Conservation (phyloP, 163 green algal genomes). For the Coccomyxa subellipsoidea region DNA sequence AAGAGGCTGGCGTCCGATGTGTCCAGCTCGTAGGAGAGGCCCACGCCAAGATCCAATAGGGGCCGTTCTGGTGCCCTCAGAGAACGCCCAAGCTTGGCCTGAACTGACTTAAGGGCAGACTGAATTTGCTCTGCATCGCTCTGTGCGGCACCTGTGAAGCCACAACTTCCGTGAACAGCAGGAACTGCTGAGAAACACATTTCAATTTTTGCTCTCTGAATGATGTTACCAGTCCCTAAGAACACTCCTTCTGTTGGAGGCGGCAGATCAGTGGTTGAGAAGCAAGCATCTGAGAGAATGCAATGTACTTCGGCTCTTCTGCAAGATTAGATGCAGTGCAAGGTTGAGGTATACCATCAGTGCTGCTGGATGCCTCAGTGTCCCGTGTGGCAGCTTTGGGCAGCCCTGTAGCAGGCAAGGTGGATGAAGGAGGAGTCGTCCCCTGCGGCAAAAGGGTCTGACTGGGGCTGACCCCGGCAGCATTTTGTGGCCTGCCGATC, state of each 20-base stretch:
- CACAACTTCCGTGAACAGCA: too few relatives aligned
- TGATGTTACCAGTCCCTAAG: too few relatives aligned
- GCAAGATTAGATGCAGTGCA: too few relatives aligned
- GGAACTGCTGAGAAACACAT: too few relatives aligned
- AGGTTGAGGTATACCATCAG: background rate
- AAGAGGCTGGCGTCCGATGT: background rate
- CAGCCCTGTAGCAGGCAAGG: background rate
- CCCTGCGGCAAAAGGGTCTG: background rate
- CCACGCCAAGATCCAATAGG: slow-evolving; percentile 11
- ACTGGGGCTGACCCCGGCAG: too few relatives aligned
- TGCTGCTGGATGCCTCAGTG: background rate
- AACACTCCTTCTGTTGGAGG: too few relatives aligned
- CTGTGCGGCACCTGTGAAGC: background rate
- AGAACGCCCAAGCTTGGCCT: background rate
- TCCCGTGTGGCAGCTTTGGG: background rate
- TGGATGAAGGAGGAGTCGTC: background rate
- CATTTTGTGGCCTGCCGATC: slow-evolving; percentile 16
- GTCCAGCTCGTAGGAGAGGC: slow-evolving; percentile 10
- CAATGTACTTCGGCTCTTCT: too few relatives aligned
- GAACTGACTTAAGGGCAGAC: background rate
- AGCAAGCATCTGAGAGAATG: too few relatives aligned
- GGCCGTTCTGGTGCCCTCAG: background rate
- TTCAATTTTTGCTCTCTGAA: too few relatives aligned
- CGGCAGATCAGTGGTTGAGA: too few relatives aligned
- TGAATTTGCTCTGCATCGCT: background rate